phyloP scores from a whole-genome alignment of 805 yeast genomes.

The Blastobotrys chiropterorum region DNA sequence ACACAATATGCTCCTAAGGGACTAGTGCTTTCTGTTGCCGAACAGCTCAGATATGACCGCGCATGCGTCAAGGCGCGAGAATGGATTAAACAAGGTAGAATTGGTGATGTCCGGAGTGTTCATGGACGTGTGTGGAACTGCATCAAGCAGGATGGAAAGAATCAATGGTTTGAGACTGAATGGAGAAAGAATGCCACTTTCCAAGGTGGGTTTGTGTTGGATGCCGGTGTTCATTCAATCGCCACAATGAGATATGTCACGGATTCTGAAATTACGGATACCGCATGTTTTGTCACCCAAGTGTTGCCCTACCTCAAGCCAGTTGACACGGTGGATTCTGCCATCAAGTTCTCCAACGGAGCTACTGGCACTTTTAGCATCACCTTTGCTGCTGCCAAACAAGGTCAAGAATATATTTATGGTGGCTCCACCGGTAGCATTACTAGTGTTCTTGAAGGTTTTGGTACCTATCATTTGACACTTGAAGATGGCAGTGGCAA shows the following conservation, averaged over 20 bases:
- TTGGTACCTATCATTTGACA: background rate
- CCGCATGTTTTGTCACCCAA: background rate
- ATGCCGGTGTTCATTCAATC: constrained; percentile 23
- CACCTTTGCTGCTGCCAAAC: constrained; percentile 15
- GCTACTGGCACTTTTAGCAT: constrained; percentile 17
- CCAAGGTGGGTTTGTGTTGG: constrained; percentile 24
- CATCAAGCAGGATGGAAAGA: constrained; percentile 11
- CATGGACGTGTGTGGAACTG: background rate
- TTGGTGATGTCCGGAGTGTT: background rate
- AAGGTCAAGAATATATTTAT: background rate
- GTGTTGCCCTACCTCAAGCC: constrained; percentile 10
- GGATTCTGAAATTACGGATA: constrained; percentile 5
- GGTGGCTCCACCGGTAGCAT: background rate
- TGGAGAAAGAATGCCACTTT: constrained; percentile 23
- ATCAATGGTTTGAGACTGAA: constrained; percentile 18
- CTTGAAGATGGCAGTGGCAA: background rate
- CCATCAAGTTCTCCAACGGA: constrained; percentile 11
- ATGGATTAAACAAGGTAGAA: background rate
- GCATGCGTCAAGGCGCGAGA: constrained; percentile 14
- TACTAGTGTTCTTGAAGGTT: background rate
- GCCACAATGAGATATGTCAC: constrained; percentile 17
- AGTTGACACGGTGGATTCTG: constrained; percentile 17
- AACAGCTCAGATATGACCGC: constrained; percentile 18
- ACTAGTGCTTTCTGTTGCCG: constrained; percentile 20
- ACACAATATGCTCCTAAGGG: constrained; percentile 4